phyloP scores from a whole-genome alignment of 2,329 filamentous ascomycete genomes.

The Botrytis sinoallii region DNA sequence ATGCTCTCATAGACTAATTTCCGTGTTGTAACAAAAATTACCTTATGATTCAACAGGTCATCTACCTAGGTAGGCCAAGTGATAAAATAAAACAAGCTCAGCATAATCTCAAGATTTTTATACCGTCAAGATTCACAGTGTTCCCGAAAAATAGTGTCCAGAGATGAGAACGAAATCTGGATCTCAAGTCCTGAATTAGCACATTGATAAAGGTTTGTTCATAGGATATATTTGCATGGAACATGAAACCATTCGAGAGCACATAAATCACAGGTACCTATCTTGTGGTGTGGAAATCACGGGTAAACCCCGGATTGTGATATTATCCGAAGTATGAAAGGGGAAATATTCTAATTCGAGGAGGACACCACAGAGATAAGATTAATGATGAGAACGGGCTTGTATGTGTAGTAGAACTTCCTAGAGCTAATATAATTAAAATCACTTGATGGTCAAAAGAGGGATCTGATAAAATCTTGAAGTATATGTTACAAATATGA shows the following conservation, averaged over 20 bases:
- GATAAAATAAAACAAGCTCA: not conserved
- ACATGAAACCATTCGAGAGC: not conserved
- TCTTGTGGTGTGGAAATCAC: not conserved
- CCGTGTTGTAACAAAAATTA: rapidly evolving
- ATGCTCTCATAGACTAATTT: not conserved
- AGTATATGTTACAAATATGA: not conserved
- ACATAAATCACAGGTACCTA: not conserved
- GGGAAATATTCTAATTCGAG: not conserved
- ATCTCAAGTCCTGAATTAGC: not conserved
- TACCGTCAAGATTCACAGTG: rapidly evolving
- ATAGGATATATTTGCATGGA: not conserved
- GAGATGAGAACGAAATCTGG: not conserved
- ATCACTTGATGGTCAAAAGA: not conserved
- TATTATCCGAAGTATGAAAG: not conserved
- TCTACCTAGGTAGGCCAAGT: too few relatives aligned
- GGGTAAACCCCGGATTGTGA: not conserved
- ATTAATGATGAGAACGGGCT: not conserved
- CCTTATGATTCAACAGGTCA: not conserved
- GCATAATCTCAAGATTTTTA: not conserved
- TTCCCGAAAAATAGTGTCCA: not conserved
- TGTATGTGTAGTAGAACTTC: too few relatives aligned
- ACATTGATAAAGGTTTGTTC: rapidly evolving
- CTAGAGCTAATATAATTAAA: too few relatives aligned
- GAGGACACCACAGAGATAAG: too few relatives aligned
- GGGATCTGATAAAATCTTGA: not conserved